These are phyloP conservation scores for Boechera divaricarpa DNA, from an alignment of 345 rosid species.

Conservation along the genomic window DNA sequence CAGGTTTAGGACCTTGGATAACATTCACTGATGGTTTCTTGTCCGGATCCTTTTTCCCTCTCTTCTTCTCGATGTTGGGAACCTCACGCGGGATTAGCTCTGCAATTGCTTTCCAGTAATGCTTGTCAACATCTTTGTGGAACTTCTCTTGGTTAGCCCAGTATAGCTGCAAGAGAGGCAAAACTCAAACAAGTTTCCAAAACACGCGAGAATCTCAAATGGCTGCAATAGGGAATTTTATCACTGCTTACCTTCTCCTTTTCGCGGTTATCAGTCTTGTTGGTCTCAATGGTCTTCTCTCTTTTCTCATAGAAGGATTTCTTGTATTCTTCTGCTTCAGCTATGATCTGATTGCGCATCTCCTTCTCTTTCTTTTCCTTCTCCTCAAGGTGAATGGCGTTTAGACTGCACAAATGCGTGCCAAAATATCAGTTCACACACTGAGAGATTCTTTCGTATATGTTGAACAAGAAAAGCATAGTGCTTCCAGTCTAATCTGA, in stretches of 20 bases:
- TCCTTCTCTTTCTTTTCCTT: conserved; percentile 96
- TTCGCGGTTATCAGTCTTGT: conserved; percentile 85
- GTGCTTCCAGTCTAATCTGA: conserved; percentile 8
- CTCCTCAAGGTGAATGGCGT: conserved; percentile 84
- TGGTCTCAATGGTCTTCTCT: conserved; percentile 65
- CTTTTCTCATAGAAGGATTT: conserved; percentile 85
- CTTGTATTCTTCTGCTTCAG: conserved; percentile 86
- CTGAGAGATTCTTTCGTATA: background rate
- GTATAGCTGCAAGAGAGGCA: conserved; percentile 57
- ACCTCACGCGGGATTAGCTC: conserved; percentile 93
- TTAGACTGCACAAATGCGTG: conserved; percentile 57
- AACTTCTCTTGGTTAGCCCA: conserved; percentile 92
- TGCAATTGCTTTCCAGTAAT: conserved; percentile 95
- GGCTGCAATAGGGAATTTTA: background rate
- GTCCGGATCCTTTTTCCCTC: conserved; percentile 79
- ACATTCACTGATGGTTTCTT: conserved; percentile 67
- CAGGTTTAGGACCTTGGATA: conserved; percentile 95
- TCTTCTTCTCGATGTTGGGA: conserved; percentile 81
- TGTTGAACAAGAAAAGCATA: conserved; percentile 10
- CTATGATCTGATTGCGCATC: conserved; percentile 83
- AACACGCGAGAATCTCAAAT: background rate
- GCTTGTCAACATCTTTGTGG: conserved; percentile 85
- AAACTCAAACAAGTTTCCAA: background rate
- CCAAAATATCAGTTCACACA: conserved; percentile 16
- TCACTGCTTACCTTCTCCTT: conserved; percentile 72